Percentiles rank a stretch among this genome's conserved stretches.
Evolutionary conservation across 1,284 basidiomycete species (phyloP).

Genomic region (Inonotus hispidus): DNA sequence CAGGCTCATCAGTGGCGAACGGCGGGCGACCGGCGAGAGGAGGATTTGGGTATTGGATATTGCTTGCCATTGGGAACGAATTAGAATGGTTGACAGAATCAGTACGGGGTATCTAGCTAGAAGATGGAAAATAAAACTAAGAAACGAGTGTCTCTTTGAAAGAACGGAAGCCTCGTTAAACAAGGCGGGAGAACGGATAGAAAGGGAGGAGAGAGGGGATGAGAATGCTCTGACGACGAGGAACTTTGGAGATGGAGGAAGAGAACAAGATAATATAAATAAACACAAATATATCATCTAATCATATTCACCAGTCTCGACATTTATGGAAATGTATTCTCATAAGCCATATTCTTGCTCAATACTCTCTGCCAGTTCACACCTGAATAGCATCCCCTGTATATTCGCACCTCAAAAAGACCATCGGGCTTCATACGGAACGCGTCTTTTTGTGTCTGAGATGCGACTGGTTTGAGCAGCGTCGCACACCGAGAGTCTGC

Average conservation of each 20-base stretch:
- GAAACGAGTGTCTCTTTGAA: constrained; percentile 11
- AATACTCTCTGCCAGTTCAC: not conserved
- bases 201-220: not conserved
- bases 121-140: not conserved
- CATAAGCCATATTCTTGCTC: not conserved
- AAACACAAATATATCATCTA: not conserved
- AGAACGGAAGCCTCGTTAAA: constrained; percentile 16
- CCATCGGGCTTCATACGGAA: too few species aligned
- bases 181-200: constrained; percentile 15
- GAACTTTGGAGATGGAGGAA: constrained; percentile 5
- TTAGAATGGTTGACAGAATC: not conserved
- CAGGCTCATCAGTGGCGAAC: constrained; percentile 62
- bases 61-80: constrained; percentile 8
- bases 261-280: not conserved
- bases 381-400: not conserved
- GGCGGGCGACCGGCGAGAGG: constrained; percentile 59
- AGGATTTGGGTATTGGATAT: constrained; percentile 25
- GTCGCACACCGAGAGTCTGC: not conserved
- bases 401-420: too few species aligned
- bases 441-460: too few species aligned
- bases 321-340: constrained; percentile 6
- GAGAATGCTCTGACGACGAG: not conserved
- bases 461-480: not conserved
- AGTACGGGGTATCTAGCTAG: constrained; percentile 2
- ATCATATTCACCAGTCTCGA: not conserved